These are phyloP conservation scores for Rhizopogon vulgaris DNA, from an alignment of 768 basidiomycete genomes.

Conservation along the genomic window DNA sequence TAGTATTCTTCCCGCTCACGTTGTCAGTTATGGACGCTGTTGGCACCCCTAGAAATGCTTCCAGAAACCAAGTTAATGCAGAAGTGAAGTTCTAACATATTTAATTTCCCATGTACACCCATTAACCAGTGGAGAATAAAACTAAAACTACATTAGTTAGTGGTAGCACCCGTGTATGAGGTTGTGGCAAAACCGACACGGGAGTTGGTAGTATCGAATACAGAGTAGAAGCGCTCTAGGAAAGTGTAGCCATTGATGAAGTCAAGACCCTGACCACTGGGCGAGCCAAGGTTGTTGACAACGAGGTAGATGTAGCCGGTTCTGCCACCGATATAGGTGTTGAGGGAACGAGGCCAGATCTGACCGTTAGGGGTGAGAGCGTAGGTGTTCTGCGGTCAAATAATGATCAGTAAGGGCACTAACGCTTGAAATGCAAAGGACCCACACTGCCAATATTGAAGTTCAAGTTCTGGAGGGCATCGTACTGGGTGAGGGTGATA, in stretches of 20 bases:
- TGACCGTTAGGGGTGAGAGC: conserved; percentile 38
- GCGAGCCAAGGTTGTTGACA: conserved; percentile 31
- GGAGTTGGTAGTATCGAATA: conserved; percentile 53
- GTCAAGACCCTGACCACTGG: conserved; percentile 42
- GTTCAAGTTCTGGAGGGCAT: conserved; percentile 1
- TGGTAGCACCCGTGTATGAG: conserved; percentile 21
- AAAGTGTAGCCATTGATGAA: conserved; percentile 51
- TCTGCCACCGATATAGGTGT: conserved; percentile 37
- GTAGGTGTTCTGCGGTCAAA: conserved; percentile 23
- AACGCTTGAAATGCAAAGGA: not conserved
- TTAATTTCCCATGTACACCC: not conserved
- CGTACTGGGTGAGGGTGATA: conserved; percentile 4
- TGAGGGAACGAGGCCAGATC: conserved; percentile 36
- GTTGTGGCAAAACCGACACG: conserved; percentile 28
- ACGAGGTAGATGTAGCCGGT: conserved; percentile 31
- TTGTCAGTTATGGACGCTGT: too few relatives aligned
- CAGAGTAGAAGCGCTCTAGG: conserved; percentile 61
- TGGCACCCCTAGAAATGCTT: not conserved
- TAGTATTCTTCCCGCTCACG: too few relatives aligned
- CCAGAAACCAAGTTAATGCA: conserved; percentile 1
- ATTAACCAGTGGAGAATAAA: not conserved
- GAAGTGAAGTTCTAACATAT: not conserved
- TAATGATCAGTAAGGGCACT: not conserved
- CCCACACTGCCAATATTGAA: conserved; percentile 6
- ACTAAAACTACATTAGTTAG: conserved; percentile 15